A percentile compares a stretch with the other conserved stretches of the same genome.
Conservation (phyloP, 768 basidiomycete species). For the Psilocybe subaeruginosa region DNA sequence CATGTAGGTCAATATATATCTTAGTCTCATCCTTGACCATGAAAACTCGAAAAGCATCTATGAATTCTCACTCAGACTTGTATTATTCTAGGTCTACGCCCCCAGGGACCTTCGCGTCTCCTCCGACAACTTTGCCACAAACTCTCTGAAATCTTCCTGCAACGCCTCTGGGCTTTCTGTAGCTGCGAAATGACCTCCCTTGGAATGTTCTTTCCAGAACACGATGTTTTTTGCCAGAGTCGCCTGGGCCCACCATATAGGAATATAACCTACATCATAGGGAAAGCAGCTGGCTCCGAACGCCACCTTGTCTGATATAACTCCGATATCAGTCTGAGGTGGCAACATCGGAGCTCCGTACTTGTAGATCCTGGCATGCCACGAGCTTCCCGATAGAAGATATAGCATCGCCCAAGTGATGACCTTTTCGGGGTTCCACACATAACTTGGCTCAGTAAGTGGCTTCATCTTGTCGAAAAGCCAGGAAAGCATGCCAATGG, state of each 20-base stretch:
- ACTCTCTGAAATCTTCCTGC: conserved; percentile 37
- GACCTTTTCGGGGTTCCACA: conserved; percentile 32
- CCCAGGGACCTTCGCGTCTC: neutral
- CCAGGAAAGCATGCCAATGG: conserved; percentile 51
- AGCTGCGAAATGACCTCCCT: conserved; percentile 51
- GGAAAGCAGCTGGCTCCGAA: conserved; percentile 47
- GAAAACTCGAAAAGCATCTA: too few species aligned
- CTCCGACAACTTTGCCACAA: conserved; percentile 21
- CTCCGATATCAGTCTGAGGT: conserved; percentile 19
- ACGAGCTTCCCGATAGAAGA: conserved; percentile 34
- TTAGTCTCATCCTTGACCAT: too few species aligned
- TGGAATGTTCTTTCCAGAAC: conserved; percentile 41
- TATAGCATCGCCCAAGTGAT: conserved; percentile 44
- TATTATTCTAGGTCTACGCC: neutral
- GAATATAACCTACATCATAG: conserved; percentile 36
- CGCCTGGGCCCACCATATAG: conserved; percentile 43
- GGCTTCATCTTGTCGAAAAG: conserved; percentile 44
- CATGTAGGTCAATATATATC: too few species aligned
- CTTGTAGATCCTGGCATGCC: conserved; percentile 37
- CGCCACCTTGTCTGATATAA: conserved; percentile 31
- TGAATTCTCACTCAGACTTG: too few species aligned
- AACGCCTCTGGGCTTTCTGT: conserved; percentile 42
- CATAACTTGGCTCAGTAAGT: conserved; percentile 25
- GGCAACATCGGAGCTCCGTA: conserved; percentile 20
- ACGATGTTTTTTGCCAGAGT: conserved; percentile 41